These are phyloP conservation scores for Fallopia convolvulus DNA, from an alignment of 148 eudicot genomes.

Conservation along the genomic window DNA sequence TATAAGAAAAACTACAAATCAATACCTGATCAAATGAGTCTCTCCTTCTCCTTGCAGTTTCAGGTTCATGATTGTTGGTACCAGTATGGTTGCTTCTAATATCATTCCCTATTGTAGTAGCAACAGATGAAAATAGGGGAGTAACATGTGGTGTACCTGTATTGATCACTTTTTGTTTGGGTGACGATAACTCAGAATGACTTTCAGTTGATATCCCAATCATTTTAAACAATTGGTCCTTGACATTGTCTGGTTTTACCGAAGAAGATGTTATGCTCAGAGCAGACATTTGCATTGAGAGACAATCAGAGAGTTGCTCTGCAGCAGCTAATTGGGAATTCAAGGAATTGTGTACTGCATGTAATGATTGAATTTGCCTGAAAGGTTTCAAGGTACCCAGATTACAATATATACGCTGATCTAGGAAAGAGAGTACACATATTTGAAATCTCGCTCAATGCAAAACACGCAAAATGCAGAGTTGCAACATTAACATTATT, in stretches of 20 bases:
- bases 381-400: conserved; percentile 14
- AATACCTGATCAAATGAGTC: conserved; percentile 76
- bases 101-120: conserved; percentile 27
- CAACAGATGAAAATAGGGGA: conserved; percentile 21
- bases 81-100: conserved; percentile 40
- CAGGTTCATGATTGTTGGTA: conserved; percentile 43
- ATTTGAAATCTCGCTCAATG: not conserved
- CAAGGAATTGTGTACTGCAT: conserved; percentile 61
- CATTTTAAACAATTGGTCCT: conserved; percentile 68
- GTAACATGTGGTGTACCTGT: conserved; percentile 29
- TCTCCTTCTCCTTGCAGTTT: conserved; percentile 73
- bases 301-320: conserved; percentile 71
- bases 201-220: conserved; percentile 63
- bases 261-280: conserved; percentile 53
- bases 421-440: not conserved
- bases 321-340: conserved; percentile 78
- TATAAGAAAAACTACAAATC: not conserved
- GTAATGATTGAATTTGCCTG: conserved; percentile 66
- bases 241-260: conserved; percentile 35
- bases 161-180: conserved; percentile 19
- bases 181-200: conserved; percentile 40
- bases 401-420: not conserved
- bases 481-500: not conserved
- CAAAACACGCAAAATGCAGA: not conserved
- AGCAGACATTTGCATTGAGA: conserved; percentile 70